Conservation (phyloP, 768 basidiomycete genomes). For the Saitozyma sp. region DNA sequence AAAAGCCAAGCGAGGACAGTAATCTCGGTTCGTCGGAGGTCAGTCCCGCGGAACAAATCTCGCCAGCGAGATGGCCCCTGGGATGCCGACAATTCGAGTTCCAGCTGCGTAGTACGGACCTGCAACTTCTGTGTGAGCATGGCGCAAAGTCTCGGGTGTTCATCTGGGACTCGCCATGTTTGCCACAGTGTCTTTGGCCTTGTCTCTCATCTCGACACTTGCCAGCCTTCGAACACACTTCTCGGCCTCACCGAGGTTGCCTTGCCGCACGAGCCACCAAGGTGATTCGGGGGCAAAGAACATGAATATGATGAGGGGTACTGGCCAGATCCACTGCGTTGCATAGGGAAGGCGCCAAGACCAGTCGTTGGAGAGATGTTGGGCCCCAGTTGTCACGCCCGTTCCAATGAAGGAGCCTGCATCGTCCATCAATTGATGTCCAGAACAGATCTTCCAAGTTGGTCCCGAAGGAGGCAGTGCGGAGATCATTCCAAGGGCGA, state of each 20-base stretch:
- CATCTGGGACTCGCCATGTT: slow-evolving; percentile 35
- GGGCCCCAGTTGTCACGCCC: not conserved
- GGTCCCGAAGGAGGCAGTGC: slow-evolving; percentile 16
- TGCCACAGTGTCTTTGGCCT: slow-evolving; percentile 29
- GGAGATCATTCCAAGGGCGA: slow-evolving; percentile 45
- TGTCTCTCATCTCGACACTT: slow-evolving; percentile 17
- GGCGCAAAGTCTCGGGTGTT: too few species aligned
- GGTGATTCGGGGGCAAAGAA: slow-evolving; percentile 48
- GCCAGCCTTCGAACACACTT: slow-evolving; percentile 32
- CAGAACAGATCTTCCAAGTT: slow-evolving; percentile 31
- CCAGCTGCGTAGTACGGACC: slow-evolving; percentile 27
- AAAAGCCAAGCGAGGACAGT: slow-evolving; percentile 38
- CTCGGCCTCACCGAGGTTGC: slow-evolving; percentile 32
- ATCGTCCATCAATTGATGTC: slow-evolving; percentile 6
- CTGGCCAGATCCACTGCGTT: slow-evolving; percentile 48
- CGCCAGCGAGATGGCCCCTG: slow-evolving; percentile 37
- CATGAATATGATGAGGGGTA: slow-evolving; percentile 38
- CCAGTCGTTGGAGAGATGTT: slow-evolving; percentile 1
- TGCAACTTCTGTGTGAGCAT: slow-evolving; percentile 23
- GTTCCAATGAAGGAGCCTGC: slow-evolving; percentile 22
- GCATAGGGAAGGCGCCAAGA: slow-evolving; percentile 35
- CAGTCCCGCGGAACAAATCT: slow-evolving; percentile 41
- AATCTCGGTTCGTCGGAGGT: slow-evolving; percentile 40
- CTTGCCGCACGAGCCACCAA: slow-evolving; percentile 49
- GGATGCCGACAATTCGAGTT: slow-evolving; percentile 12